Evolutionary conservation across 768 basidiomycete species (phyloP).

Genomic region (Trametes cinnabarina): DNA sequence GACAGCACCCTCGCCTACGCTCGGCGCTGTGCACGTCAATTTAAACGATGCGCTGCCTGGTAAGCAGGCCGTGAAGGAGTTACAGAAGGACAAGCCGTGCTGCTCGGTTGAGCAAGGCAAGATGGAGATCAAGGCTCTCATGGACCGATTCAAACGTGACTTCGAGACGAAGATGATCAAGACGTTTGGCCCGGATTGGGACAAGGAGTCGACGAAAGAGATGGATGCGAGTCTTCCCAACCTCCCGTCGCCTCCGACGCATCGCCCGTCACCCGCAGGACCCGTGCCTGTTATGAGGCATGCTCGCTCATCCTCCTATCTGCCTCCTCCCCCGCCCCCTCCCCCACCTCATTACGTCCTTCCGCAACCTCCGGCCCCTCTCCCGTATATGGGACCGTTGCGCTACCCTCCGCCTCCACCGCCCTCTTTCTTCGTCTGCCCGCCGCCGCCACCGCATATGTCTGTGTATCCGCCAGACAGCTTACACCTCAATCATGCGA

Average conservation of each 20-base stretch:
- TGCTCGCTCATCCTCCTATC: neutral
- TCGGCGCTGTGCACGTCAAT: no score
- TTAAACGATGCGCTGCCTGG: no score
- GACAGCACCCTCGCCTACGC: neutral
- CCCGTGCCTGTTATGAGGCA: neutral
- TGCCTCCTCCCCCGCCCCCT: neutral
- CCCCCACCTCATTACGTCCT: neutral
- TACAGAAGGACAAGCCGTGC: neutral
- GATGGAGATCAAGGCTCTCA: conserved; percentile 19
- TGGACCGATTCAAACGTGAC: conserved; percentile 19
- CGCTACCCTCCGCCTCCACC: conserved; percentile 7
- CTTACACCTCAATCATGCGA: neutral
- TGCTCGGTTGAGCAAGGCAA: conserved; percentile 21
- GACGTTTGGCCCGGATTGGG: conserved; percentile 23
- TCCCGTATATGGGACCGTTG: neutral
- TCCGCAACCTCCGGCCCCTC: neutral
- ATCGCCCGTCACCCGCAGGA: neutral
- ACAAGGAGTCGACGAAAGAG: neutral
- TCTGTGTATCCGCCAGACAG: neutral
- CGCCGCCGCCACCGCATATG: neutral
- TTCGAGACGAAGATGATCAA: conserved; percentile 20
- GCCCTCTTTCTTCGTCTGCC: neutral
- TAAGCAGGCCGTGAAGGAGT: no score
- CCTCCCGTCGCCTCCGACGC: conserved; percentile 5
- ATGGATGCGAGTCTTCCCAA: neutral